phyloP scores from a whole-genome alignment of 257 asterid species.

The Solanum tacnaense region DNA sequence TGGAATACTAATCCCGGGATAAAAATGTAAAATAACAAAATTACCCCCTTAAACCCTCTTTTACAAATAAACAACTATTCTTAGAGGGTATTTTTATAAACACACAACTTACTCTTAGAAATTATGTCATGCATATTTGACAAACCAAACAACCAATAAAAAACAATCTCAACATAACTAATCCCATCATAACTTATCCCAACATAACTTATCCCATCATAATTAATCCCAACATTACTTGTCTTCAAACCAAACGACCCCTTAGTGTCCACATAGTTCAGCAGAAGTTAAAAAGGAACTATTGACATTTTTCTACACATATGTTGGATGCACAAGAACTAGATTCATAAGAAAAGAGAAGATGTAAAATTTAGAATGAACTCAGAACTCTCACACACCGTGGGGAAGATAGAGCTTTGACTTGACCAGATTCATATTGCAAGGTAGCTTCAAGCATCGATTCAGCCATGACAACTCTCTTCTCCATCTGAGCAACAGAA shows the following conservation, averaged over 20 bases:
- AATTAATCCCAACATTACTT: background rate
- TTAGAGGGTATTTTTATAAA: background rate
- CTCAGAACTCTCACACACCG: slow-evolving; percentile 21
- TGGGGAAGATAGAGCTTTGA: slow-evolving; percentile 66
- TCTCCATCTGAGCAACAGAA: slow-evolving; percentile 57
- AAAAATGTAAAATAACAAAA: background rate
- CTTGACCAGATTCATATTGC: slow-evolving; percentile 81
- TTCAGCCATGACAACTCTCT: slow-evolving; percentile 85
- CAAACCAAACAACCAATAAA: background rate
- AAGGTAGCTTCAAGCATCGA: slow-evolving; percentile 80
- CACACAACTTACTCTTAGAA: background rate
- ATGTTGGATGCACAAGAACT: background rate
- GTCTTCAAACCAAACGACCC: background rate
- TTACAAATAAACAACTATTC: too few relatives aligned
- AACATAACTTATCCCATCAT: background rate
- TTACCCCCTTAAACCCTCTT: background rate
- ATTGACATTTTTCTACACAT: background rate
- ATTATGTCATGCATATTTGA: background rate
- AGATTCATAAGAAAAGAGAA: background rate
- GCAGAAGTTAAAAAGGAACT: background rate
- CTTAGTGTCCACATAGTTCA: background rate
- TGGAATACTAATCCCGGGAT: background rate
- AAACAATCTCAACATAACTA: background rate
- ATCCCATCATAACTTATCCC: too few relatives aligned
- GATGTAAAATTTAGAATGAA: background rate